Evolutionary conservation across 371 early-diverging fungal genomes (phyloP).

Genomic region (Mortierella sp.): DNA sequence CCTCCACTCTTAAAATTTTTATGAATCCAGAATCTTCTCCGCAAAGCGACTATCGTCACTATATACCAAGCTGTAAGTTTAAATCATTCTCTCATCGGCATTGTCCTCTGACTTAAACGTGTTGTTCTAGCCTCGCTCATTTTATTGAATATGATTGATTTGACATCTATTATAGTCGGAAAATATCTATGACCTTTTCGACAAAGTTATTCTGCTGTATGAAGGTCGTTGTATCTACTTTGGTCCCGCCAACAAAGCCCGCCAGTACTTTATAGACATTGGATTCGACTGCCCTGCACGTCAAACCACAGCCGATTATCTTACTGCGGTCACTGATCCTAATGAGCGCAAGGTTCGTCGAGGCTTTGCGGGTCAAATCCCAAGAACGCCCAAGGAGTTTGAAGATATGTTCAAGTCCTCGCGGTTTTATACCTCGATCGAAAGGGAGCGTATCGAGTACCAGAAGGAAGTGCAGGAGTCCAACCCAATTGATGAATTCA

Average conservation of each 20-base stretch:
- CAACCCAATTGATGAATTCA: slow-evolving; percentile 61
- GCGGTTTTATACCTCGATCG: slow-evolving; percentile 48
- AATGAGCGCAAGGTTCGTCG: slow-evolving; percentile 69
- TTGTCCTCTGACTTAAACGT: background rate
- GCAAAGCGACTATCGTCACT: slow-evolving; percentile 74
- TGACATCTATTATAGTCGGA: slow-evolving; percentile 58
- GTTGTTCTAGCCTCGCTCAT: background rate
- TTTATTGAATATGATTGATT: background rate
- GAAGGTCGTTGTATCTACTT: slow-evolving; percentile 82
- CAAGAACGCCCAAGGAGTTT: slow-evolving; percentile 61
- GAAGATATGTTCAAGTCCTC: slow-evolving; percentile 61
- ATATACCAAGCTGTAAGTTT: slow-evolving; percentile 73
- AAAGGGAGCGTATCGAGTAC: slow-evolving; percentile 59
- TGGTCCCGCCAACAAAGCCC: slow-evolving; percentile 76
- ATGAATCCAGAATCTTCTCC: slow-evolving; percentile 57
- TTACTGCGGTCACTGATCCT: slow-evolving; percentile 77
- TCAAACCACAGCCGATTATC: slow-evolving; percentile 82
- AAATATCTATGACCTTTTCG: slow-evolving; percentile 82
- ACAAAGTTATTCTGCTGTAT: slow-evolving; percentile 78
- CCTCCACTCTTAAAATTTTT: background rate
- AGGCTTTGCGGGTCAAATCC: slow-evolving; percentile 66
- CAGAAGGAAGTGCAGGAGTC: slow-evolving; percentile 47
- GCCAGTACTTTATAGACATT: slow-evolving; percentile 73
- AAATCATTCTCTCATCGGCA: background rate
- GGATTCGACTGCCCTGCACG: slow-evolving; percentile 79